These are phyloP conservation scores for Nitzschia inconspicua DNA, from an alignment of 108 stramenopile genomes.

Conservation along the genomic window DNA sequence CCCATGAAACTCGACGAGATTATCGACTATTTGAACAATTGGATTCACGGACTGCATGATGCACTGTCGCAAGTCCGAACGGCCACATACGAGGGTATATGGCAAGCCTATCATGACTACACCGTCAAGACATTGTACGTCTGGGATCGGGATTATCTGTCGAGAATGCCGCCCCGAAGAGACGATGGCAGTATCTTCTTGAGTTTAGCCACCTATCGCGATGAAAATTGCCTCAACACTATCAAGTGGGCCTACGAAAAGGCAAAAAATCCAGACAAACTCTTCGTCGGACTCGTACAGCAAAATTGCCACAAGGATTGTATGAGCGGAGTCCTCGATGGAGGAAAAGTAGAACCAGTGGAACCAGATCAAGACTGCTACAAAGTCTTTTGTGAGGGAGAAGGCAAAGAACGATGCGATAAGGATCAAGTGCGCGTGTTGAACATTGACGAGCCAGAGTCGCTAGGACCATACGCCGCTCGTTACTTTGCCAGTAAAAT, in stretches of 20 bases:
- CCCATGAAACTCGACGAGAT: constrained; percentile 79
- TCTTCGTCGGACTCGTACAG: constrained; percentile 91
- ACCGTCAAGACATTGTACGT: constrained; percentile 72
- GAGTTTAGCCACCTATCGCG: constrained; percentile 89
- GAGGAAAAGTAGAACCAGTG: constrained; percentile 52
- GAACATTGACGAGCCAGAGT: constrained; percentile 87
- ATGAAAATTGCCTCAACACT: constrained; percentile 91
- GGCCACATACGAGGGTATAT: constrained; percentile 70
- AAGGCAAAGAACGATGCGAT: constrained; percentile 55
- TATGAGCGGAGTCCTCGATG: constrained; percentile 58
- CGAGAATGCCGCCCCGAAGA: constrained; percentile 69
- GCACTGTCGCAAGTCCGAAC: constrained; percentile 44
- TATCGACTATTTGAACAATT: constrained; percentile 49
- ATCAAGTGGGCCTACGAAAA: constrained; percentile 81
- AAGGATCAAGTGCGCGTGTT: constrained; percentile 72
- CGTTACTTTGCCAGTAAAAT: constrained; percentile 90
- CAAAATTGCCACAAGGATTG: constrained; percentile 93
- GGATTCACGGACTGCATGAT: constrained; percentile 63
- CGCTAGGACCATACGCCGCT: constrained; percentile 91
- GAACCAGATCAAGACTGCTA: constrained; percentile 76
- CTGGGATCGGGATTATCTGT: constrained; percentile 78
- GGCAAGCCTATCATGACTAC: constrained; percentile 82
- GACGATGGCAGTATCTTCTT: constrained; percentile 84
- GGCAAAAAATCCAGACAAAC: constrained; percentile 81
- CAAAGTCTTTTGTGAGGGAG: constrained; percentile 66